Evolutionary conservation across 1,139 yeast species (phyloP).

Genomic region (Hyphopichia pseudoburtonii): DNA sequence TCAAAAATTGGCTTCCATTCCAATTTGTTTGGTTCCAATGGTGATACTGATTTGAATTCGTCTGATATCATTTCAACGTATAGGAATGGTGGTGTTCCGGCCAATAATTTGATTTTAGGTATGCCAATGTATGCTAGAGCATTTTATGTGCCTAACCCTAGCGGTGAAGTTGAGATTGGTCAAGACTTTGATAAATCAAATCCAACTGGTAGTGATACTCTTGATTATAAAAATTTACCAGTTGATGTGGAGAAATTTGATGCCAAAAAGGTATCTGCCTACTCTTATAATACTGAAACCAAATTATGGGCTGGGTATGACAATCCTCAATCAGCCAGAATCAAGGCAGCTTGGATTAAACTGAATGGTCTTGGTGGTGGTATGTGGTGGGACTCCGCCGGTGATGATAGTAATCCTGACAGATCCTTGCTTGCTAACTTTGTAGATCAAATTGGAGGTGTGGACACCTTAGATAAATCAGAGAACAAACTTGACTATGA

Average conservation of each 20-base stretch:
- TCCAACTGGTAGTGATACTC: conserved; percentile 46
- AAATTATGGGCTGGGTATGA: conserved; percentile 64
- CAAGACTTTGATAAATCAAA: conserved; percentile 39
- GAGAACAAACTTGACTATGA: conserved; percentile 10
- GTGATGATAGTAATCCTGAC: conserved; percentile 45
- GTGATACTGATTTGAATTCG: conserved; percentile 47
- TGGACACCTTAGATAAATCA: conserved; percentile 13
- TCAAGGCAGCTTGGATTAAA: conserved; percentile 61
- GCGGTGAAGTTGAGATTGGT: conserved; percentile 34
- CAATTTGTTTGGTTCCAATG: conserved; percentile 52
- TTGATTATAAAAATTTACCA: conserved; percentile 58
- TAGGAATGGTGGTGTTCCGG: conserved; percentile 37
- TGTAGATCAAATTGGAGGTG: conserved; percentile 43
- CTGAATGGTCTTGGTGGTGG: conserved; percentile 68
- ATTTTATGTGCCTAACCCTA: conserved; percentile 47
- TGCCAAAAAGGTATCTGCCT: conserved; percentile 55
- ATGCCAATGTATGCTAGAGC: conserved; percentile 87
- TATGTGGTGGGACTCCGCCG: conserved; percentile 94
- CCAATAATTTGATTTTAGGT: conserved; percentile 68
- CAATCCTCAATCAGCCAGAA: conserved; percentile 48
- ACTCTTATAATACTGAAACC: conserved; percentile 42
- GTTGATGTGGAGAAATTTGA: conserved; percentile 51
- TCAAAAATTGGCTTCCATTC: conserved; percentile 62
- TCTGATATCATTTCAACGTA: conserved; percentile 52
- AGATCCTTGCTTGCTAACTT: conserved; percentile 43